Base-by-base conservation (phyloP, 108 stramenopile genomes). In the Discostella stelligeroides region DNA sequence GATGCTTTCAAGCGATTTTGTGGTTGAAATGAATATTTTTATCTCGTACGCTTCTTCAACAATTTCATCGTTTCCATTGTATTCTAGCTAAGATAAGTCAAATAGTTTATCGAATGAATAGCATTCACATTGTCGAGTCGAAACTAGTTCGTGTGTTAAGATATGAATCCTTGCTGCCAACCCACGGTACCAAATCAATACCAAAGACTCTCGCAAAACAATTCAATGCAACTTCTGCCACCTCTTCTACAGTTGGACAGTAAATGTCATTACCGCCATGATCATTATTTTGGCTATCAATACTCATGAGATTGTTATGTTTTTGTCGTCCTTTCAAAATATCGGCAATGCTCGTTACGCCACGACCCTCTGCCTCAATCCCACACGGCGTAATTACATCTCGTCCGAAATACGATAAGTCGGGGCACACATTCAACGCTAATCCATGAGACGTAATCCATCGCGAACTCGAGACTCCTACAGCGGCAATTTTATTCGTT, bases 381-480 rank as follows among this genome's bases (percentile, higher is more conserved):
- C 90, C 92, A 79, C 90, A 91, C 5, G 90, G 90, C 38, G 82
- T 63, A 61, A 91, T 94, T 0, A 88, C 29, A 3, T 86, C 85
- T 14, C 89, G 85, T 63, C 91, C 80, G 81, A 97, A 98, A 39
- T 83, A 72, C 4, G 62, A 39, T 58, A 97, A 65, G 69, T 97
- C 73, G 0, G 95, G 92, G 48, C 60, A 49, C 5, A 99, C 94
- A 83, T 99, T 99, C n/a, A 99, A 66, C 0, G 99, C 96, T 77
- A 97, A 87, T 0, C 99, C 99, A 72, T 99, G 99, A 60, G 94
- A 95, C 3, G 99, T 98, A 27, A 97, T 90, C 99, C 99, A 99
- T 49, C 95, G 75, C 24, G 92, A 90, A 0, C 91, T 85, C 10
- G 87, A 86, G 7, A 98, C 80, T 1, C 98, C 98, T 20, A 98